Evolutionary conservation across 768 basidiomycete genomes (phyloP).

Genomic region (Leccinum subtestaceum): DNA sequence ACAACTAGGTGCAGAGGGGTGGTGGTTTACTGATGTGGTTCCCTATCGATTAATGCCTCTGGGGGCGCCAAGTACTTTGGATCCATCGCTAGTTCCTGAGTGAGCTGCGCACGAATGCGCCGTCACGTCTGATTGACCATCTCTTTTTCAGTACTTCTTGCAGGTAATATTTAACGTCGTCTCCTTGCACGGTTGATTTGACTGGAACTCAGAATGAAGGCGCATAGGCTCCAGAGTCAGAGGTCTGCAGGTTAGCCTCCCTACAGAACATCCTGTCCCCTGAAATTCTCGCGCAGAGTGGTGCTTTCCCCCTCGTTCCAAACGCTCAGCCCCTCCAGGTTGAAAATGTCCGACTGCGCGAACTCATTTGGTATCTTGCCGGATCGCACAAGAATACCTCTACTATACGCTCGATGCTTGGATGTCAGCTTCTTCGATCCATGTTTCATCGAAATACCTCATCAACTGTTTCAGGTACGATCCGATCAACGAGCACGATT

Average conservation of each 20-base stretch:
- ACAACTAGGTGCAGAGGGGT: too few species aligned
- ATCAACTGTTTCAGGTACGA: conserved; percentile 51
- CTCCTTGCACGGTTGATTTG: conserved; percentile 4
- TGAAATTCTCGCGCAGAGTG: conserved; percentile 61
- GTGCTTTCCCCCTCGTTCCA: conserved; percentile 61
- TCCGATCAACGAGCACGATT: conserved; percentile 57
- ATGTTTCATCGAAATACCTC: conserved; percentile 2
- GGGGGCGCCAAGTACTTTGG: conserved; percentile 77
- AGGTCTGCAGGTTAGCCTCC: conserved; percentile 44
- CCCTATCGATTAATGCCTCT: conserved; percentile 67
- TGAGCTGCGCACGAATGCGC: conserved; percentile 23
- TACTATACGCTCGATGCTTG: conserved; percentile 65
- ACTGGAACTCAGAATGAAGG: conserved; percentile 51
- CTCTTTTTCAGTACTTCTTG: conserved; percentile 57
- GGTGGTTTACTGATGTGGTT: conserved; percentile 38
- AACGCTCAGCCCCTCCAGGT: conserved; percentile 36
- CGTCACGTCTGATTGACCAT: conserved; percentile 1
- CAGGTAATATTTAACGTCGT: conserved; percentile 44
- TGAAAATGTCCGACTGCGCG: conserved; percentile 49
- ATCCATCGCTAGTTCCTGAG: conserved; percentile 75
- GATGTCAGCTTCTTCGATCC: conserved; percentile 49
- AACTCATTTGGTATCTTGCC: conserved; percentile 70
- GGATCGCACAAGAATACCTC: conserved; percentile 51
- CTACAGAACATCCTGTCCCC: conserved; percentile 57
- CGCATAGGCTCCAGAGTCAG: conserved; percentile 48